Percentiles rank a stretch among this genome's conserved stretches.
Conservation (phyloP, 768 basidiomycete species). For the Leccinum rimulosum region DNA sequence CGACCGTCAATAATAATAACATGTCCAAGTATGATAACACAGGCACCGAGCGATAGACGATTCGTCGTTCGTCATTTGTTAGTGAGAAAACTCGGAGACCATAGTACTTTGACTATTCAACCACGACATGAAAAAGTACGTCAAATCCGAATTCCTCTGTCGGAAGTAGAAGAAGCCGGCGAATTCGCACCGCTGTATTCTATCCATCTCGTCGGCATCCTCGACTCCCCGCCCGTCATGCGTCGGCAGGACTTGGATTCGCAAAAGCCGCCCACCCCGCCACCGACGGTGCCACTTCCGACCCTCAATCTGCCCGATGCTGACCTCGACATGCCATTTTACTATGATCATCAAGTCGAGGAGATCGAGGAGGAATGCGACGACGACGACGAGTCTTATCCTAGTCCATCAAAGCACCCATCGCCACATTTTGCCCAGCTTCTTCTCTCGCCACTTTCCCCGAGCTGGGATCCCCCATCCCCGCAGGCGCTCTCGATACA, state of each 20-base stretch:
- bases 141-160: conserved; percentile 13
- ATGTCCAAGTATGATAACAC: too few relatives aligned
- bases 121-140: too few relatives aligned
- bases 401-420: conserved; percentile 9
- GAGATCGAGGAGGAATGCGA: conserved; percentile 15
- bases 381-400: conserved; percentile 22
- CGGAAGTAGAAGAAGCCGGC: conserved; percentile 21
- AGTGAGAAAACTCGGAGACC: too few relatives aligned
- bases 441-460: conserved; percentile 37
- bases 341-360: conserved; percentile 16
- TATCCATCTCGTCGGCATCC: conserved; percentile 30
- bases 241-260: conserved; percentile 29
- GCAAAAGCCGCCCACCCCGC: conserved; percentile 40
- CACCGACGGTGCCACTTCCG: conserved; percentile 39
- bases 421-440: conserved; percentile 16
- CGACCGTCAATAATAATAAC: too few relatives aligned
- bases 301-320: conserved; percentile 37
- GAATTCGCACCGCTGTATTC: conserved; percentile 20
- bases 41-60: too few relatives aligned
- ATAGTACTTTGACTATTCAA: too few relatives aligned
- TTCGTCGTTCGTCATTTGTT: too few relatives aligned
- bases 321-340: conserved; percentile 23
- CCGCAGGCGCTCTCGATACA: conserved; percentile 14
- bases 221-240: conserved; percentile 36
- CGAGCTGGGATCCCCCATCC: conserved; percentile 28